Conservation (phyloP, 805 yeast species). For the Cyberlindnera mississippiensis region DNA sequence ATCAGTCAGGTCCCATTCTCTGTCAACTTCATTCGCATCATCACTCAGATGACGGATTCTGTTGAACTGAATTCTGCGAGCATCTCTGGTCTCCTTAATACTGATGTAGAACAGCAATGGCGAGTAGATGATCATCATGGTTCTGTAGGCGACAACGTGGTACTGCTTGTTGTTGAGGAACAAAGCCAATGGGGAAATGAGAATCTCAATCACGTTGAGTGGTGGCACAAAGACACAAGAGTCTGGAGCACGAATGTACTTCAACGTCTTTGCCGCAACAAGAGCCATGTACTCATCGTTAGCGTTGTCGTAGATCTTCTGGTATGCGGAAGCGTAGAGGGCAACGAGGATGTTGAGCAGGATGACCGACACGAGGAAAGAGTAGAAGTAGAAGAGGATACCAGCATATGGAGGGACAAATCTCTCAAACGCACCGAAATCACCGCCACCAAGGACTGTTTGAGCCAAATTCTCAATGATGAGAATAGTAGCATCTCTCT, state of each 20-base stretch:
- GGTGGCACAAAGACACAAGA: conserved; percentile 84
- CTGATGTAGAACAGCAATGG: conserved; percentile 65
- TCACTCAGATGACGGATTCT: conserved; percentile 60
- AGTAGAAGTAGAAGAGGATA: conserved; percentile 71
- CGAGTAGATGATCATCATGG: conserved; percentile 64
- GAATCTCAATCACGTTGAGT: conserved; percentile 65
- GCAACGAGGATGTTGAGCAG: conserved; percentile 83
- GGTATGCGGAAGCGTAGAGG: conserved; percentile 78
- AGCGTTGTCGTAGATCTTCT: conserved; percentile 76
- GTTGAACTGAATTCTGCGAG: conserved; percentile 69
- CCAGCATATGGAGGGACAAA: conserved; percentile 86
- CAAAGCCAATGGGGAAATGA: conserved; percentile 43
- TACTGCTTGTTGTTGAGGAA: conserved; percentile 32
- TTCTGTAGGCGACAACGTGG: conserved; percentile 44
- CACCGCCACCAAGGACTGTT: conserved; percentile 72
- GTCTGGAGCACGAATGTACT: conserved; percentile 87
- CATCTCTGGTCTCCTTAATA: conserved; percentile 57
- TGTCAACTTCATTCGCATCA: conserved; percentile 74
- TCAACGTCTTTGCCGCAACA: conserved; percentile 77
- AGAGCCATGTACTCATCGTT: conserved; percentile 81
- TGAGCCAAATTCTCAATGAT: conserved; percentile 62
- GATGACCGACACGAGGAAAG: conserved; percentile 70
- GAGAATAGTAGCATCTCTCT: conserved; percentile 63
- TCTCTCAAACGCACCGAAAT: conserved; percentile 61
- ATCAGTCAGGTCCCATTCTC: conserved; percentile 81